Conservation (phyloP, 371 early-diverging fungal species). For the Mucor sp. region DNA sequence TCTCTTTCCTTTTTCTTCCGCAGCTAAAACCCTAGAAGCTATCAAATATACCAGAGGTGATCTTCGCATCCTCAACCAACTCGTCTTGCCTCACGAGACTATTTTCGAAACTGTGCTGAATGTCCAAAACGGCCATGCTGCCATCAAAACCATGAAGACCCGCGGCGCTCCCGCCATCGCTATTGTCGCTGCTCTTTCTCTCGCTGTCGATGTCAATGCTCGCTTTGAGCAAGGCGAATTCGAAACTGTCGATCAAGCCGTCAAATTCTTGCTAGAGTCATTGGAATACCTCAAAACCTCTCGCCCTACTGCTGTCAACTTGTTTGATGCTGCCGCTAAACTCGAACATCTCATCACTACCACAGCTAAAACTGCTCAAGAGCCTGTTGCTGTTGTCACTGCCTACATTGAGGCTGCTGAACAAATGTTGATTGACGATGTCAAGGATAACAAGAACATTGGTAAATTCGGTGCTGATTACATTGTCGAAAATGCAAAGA, state of each 20-base stretch:
- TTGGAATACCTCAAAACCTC: constrained; percentile 86
- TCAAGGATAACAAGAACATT: constrained; percentile 88
- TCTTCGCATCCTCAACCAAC: constrained; percentile 88
- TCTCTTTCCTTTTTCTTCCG: background rate
- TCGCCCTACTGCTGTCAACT: constrained; percentile 95
- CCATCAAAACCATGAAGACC: constrained; percentile 94
- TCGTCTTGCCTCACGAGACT: constrained; percentile 87
- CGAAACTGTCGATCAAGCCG: constrained; percentile 44
- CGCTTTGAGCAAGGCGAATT: constrained; percentile 39
- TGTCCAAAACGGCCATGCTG: constrained; percentile 80
- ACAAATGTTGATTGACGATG: constrained; percentile 84
- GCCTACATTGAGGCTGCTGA: constrained; percentile 79
- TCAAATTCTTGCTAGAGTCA: constrained; percentile 58
- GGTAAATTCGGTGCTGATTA: constrained; percentile 81
- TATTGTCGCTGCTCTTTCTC: constrained; percentile 90
- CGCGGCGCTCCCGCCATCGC: constrained; percentile 97
- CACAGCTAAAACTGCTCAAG: constrained; percentile 17
- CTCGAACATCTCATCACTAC: constrained; percentile 51
- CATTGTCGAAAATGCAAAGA: constrained; percentile 45
- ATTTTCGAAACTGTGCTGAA: constrained; percentile 72
- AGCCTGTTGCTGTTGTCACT: constrained; percentile 45
- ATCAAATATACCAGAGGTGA: constrained; percentile 73
- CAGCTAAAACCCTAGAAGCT: constrained; percentile 66
- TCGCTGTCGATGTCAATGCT: constrained; percentile 81
- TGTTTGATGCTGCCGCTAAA: constrained; percentile 89